A percentile compares a stretch with the other conserved stretches of the same genome.
phyloP scores from a whole-genome alignment of 352 stramenopile genomes.

The Elongisporangium undulatum region DNA sequence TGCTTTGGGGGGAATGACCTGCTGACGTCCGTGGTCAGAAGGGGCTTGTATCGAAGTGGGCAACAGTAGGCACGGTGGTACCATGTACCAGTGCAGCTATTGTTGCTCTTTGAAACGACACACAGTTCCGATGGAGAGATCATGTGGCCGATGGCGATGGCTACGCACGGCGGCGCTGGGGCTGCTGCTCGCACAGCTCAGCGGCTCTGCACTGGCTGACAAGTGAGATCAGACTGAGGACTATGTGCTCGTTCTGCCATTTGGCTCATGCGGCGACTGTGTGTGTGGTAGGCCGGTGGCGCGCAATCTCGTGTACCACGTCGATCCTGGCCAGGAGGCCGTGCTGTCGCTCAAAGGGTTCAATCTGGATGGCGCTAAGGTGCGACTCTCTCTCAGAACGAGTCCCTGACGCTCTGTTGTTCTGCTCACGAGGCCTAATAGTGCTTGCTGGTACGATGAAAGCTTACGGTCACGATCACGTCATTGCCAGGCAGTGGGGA shows the following conservation, averaged over 20 bases:
- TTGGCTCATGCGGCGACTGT: neutral
- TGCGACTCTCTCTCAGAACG: conserved; percentile 12
- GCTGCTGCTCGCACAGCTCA: neutral
- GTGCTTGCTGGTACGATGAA: neutral
- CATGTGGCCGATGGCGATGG: neutral
- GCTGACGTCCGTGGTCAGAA: neutral
- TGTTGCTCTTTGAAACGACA: neutral
- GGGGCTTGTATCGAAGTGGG: neutral
- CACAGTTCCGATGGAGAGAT: neutral
- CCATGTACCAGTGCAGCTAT: neutral
- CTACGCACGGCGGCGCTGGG: neutral
- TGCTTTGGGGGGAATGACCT: neutral
- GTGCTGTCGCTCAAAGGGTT: conserved; percentile 84
- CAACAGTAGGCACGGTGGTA: neutral
- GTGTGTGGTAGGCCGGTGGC: conserved; percentile 36
- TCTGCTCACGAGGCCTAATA: neutral
- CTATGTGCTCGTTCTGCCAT: neutral
- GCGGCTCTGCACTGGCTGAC: neutral
- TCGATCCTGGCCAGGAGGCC: conserved; percentile 61
- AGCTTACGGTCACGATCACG: conserved; percentile 79
- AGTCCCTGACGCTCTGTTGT: neutral
- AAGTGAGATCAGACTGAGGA: neutral
- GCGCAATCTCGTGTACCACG: conserved; percentile 69
- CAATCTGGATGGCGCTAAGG: conserved; percentile 45
- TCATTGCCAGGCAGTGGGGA: conserved; percentile 74